phyloP scores from a whole-genome alignment of 202 grass and related monocot genomes.

The Schoenoplectus triqueter region DNA sequence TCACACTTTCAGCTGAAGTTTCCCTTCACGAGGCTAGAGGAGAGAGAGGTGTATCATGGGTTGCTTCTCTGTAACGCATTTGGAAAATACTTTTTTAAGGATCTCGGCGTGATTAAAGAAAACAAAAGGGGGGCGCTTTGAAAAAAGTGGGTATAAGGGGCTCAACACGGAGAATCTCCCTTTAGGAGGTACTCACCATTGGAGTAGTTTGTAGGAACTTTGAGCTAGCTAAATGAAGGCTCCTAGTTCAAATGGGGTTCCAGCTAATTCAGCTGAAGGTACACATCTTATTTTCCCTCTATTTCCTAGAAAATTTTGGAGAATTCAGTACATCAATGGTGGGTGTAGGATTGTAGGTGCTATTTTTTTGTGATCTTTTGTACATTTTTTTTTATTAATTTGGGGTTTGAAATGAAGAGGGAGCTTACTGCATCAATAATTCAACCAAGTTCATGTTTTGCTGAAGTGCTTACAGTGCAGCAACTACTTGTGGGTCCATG shows the following conservation, averaged over 20 bases:
- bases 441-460: constrained; percentile 18
- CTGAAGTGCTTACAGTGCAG: background rate
- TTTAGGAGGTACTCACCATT: constrained; percentile 32
- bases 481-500: constrained; percentile 3
- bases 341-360: background rate
- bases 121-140: constrained; percentile 31
- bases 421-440: constrained; percentile 4
- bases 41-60: constrained; percentile 29
- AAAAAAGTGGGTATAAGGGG: constrained; percentile 37
- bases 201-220: constrained; percentile 21
- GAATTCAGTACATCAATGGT: background rate
- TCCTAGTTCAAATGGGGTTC: constrained; percentile 42
- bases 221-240: constrained; percentile 47
- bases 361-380: constrained; percentile 1
- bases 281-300: constrained; percentile 17
- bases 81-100: constrained; percentile 40
- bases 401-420: background rate
- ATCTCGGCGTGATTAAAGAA: constrained; percentile 36
- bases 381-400: background rate
- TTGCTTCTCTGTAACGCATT: constrained; percentile 47
- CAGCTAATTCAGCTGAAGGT: constrained; percentile 40
- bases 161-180: constrained; percentile 7
- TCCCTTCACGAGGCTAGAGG: constrained; percentile 36
- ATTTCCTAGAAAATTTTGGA: background rate
- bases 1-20: constrained; percentile 40